Evolutionary conservation across 73 alveolate genomes (phyloP).

Genomic region (Paramecium caudatum): DNA sequence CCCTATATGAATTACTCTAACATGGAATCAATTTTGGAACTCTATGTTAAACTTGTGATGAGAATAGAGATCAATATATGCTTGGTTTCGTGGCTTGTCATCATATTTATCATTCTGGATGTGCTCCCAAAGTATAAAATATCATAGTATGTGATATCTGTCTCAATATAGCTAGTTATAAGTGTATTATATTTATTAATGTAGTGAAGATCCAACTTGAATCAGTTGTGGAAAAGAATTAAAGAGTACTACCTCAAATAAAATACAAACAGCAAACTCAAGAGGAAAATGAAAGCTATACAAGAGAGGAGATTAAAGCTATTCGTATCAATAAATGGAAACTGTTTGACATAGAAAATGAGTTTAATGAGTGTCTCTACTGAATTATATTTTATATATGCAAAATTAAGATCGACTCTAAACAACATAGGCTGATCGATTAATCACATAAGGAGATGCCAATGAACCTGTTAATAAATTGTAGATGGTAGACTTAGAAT

Average conservation of each 20-base stretch:
- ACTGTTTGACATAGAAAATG: constrained; percentile 23
- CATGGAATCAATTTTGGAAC: constrained; percentile 5
- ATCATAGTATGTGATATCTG: constrained; percentile 36
- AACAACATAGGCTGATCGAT: too few relatives aligned
- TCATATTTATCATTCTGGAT: constrained; percentile 30
- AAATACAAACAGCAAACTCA: neutral
- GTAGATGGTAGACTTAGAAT: neutral
- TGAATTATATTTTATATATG: neutral
- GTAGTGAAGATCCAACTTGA: neutral
- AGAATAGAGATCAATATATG: neutral
- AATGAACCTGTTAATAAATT: constrained; percentile 1
- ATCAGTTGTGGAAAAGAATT: neutral
- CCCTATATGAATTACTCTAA: neutral
- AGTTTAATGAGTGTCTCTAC: neutral
- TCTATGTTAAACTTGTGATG: constrained; percentile 17
- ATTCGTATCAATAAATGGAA: constrained; percentile 5
- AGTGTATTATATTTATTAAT: neutral
- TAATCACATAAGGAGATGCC: constrained; percentile 6
- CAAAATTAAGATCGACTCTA: neutral
- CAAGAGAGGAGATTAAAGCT: constrained; percentile 16
- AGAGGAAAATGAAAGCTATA: neutral
- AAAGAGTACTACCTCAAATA: neutral
- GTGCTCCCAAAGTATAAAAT: constrained; percentile 19
- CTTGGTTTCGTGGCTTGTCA: constrained; percentile 30
- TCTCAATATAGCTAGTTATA: neutral